A percentile compares a stretch with the other conserved stretches of the same genome.
phyloP scores from a whole-genome alignment of 2,329 filamentous ascomycete genomes.

The Rutstroemia sp. region DNA sequence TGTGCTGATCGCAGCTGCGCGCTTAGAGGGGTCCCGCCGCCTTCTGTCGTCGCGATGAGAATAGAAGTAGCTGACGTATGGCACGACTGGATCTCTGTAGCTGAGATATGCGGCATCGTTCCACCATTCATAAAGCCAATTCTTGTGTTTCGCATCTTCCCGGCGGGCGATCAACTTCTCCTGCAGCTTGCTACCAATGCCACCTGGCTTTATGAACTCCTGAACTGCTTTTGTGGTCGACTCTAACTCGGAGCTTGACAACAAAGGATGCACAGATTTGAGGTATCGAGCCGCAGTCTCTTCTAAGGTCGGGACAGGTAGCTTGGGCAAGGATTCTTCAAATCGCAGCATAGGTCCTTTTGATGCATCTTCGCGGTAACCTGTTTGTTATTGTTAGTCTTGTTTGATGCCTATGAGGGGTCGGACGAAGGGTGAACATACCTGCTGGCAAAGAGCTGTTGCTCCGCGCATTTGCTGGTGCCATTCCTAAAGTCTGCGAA shows the following conservation, averaged over 20 bases:
- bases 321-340: conserved; percentile 73
- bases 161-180: conserved; percentile 75
- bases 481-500: conserved; percentile 36
- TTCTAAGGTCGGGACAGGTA: conserved; percentile 75
- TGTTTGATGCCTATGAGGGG: not conserved
- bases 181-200: conserved; percentile 75
- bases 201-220: conserved; percentile 83
- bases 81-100: conserved; percentile 92
- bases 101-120: conserved; percentile 87
- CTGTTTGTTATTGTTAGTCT: conserved; percentile 35
- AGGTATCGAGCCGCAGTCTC: conserved; percentile 76
- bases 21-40: conserved; percentile 81
- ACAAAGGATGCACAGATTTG: conserved; percentile 69
- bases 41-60: conserved; percentile 90
- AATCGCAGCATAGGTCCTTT: conserved; percentile 79
- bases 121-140: conserved; percentile 99
- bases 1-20: conserved; percentile 83
- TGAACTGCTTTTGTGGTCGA: conserved; percentile 75
- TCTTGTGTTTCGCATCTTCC: conserved; percentile 73
- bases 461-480: conserved; percentile 43
- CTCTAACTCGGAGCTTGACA: conserved; percentile 61
- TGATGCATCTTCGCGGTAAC: conserved; percentile 71
- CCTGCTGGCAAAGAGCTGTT: conserved; percentile 51
- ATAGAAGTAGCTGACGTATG: conserved; percentile 99
- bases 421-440: conserved; percentile 25